Evolutionary conservation across 2,329 filamentous ascomycete genomes (phyloP).

Genomic region (Hypomyces perniciosus): DNA sequence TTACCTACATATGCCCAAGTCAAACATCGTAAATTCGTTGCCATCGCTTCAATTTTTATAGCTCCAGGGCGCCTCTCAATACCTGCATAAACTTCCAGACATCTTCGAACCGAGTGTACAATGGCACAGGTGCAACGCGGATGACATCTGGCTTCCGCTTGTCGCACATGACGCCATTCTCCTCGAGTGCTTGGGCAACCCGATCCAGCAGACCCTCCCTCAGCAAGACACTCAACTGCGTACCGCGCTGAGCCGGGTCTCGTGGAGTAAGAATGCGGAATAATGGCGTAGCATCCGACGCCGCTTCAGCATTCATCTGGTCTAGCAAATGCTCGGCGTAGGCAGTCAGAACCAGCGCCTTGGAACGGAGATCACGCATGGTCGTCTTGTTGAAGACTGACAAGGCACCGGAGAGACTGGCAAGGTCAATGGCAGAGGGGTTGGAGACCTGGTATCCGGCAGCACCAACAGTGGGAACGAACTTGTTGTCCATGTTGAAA

Average conservation of each 20-base stretch:
- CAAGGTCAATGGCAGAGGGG: constrained; percentile 70
- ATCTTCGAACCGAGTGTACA: constrained; percentile 78
- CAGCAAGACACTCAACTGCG: constrained; percentile 71
- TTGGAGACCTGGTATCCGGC: constrained; percentile 83
- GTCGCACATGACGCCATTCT: constrained; percentile 69
- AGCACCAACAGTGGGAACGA: constrained; percentile 71
- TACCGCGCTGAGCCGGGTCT: constrained; percentile 62
- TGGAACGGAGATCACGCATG: constrained; percentile 62
- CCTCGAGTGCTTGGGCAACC: constrained; percentile 58
- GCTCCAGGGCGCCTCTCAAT: constrained; percentile 28
- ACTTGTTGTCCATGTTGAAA: constrained; percentile 79
- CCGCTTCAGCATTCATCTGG: constrained; percentile 31
- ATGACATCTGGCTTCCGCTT: constrained; percentile 83
- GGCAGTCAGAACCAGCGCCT: constrained; percentile 66
- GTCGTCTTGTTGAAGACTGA: constrained; percentile 66
- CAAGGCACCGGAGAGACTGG: constrained; percentile 65
- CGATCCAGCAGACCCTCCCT: constrained; percentile 62
- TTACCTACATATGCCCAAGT: neutral
- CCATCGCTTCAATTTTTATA: constrained; percentile 12
- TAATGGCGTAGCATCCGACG: constrained; percentile 25
- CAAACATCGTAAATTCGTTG: neutral
- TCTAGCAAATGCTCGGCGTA: constrained; percentile 68
- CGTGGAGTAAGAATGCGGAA: constrained; percentile 65
- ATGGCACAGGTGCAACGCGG: constrained; percentile 71
- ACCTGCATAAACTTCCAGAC: constrained; percentile 48